phyloP scores from a whole-genome alignment of 495 filamentous ascomycete genomes.

The Amniculicola lignicola region DNA sequence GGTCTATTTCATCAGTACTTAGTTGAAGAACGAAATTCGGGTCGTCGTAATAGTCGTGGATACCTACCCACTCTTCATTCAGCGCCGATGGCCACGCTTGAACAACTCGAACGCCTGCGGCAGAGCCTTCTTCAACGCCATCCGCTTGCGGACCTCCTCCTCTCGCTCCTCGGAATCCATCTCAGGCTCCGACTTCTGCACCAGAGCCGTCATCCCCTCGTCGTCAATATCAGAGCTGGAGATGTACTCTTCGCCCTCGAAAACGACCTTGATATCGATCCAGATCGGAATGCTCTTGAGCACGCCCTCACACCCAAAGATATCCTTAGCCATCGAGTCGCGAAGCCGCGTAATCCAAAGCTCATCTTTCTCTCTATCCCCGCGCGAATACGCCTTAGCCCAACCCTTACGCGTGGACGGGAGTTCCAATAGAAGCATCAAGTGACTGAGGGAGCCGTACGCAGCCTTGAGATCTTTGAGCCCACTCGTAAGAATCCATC shows the following conservation, averaged over 20 bases:
- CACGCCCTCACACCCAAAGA: neutral
- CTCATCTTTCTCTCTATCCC: slow-evolving; percentile 2
- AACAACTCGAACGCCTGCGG: slow-evolving; percentile 20
- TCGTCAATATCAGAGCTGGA: no score
- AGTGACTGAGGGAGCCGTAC: slow-evolving; percentile 5
- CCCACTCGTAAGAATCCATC: slow-evolving; percentile 3
- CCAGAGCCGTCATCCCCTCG: no score
- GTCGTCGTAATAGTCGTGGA: no score
- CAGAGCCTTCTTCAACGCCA: slow-evolving; percentile 4
- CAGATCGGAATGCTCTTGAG: slow-evolving; percentile 10
- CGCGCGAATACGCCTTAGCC: neutral
- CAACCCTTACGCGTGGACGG: neutral
- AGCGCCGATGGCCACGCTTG: slow-evolving; percentile 3
- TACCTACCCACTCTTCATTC: neutral
- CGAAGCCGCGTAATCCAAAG: slow-evolving; percentile 2
- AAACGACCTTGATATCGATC: slow-evolving; percentile 11
- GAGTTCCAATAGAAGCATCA: slow-evolving; percentile 19
- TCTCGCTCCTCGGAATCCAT: neutral
- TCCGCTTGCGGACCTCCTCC: neutral
- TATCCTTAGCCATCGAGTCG: neutral
- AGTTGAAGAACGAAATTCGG: no score
- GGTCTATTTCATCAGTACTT: no score
- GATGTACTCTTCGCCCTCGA: slow-evolving; percentile 3
- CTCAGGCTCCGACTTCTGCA: no score
- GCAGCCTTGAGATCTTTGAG: neutral